These are phyloP conservation scores for Corchorus olitorius DNA, from an alignment of 345 rosid genomes.

Conservation along the genomic window DNA sequence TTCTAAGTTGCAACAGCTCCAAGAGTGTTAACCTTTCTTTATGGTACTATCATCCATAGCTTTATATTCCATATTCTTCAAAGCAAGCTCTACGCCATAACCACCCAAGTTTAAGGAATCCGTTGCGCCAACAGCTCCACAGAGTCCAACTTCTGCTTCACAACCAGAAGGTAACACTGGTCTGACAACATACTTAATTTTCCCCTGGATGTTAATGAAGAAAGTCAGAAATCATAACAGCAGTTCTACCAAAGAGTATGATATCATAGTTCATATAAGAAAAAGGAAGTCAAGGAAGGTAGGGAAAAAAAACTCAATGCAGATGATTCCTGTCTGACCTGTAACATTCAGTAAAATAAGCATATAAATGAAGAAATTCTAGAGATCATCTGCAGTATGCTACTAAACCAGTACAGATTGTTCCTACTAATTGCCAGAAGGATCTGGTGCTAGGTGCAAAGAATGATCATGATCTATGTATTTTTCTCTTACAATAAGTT, in stretches of 20 bases:
- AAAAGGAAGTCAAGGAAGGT: background rate
- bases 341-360: background rate
- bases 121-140: conserved; percentile 82
- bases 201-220: conserved; percentile 59
- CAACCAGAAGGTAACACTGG: conserved; percentile 91
- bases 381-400: background rate
- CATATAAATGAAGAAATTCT: conserved; percentile 2
- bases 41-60: conserved; percentile 96
- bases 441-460: background rate
- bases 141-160: conserved; percentile 65
- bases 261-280: background rate
- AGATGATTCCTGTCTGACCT: background rate
- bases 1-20: conserved; percentile 3
- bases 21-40: conserved; percentile 70
- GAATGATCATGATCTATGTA: background rate
- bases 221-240: conserved; percentile 30
- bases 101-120: conserved; percentile 90
- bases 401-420: background rate
- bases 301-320: background rate
- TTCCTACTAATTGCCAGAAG: background rate
- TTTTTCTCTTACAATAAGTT: background rate
- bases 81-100: conserved; percentile 97
- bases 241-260: background rate
- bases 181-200: conserved; percentile 84
- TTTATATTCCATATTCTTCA: conserved; percentile 99